Evolutionary conservation across 441 rosid species (phyloP).

Genomic region (Oxalis stricta): DNA sequence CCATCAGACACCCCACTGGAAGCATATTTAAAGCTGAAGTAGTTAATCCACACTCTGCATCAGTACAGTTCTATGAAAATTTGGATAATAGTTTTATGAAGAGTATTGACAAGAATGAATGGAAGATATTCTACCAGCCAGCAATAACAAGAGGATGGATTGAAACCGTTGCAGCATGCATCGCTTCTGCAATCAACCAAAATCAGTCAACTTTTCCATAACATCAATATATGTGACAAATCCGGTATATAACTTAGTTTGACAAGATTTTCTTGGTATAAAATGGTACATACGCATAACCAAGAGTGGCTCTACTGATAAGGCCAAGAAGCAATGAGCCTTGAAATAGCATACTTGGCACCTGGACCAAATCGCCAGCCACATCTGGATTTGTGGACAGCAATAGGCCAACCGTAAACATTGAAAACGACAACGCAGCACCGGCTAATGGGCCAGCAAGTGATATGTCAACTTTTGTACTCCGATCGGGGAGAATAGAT

Average conservation of each 20-base stretch:
- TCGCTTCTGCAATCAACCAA: conserved; percentile 76
- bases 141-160: conserved; percentile 95
- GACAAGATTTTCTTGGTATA: no score
- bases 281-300: conserved; percentile 55
- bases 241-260: no score
- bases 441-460: conserved; percentile 96
- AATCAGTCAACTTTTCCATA: no score
- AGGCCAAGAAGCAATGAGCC: conserved; percentile 95
- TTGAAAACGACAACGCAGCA: conserved; percentile 74
- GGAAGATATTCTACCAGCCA: conserved; percentile 56
- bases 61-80: conserved; percentile 13
- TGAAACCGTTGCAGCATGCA: conserved; percentile 78
- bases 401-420: conserved; percentile 76
- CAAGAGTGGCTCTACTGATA: conserved; percentile 82
- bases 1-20: conserved; percentile 98
- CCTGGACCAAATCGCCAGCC: conserved; percentile 77
- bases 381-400: conserved; percentile 65
- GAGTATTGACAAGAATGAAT: conserved; percentile 4
- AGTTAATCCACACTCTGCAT: conserved; percentile 90
- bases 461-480: conserved; percentile 79
- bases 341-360: conserved; percentile 84
- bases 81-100: not conserved
- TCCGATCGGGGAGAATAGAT: conserved; percentile 89
- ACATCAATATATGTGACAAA: no score
- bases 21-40: conserved; percentile 90